These are phyloP conservation scores for Salix viminalis DNA, from an alignment of 345 rosid genomes.

Conservation along the genomic window DNA sequence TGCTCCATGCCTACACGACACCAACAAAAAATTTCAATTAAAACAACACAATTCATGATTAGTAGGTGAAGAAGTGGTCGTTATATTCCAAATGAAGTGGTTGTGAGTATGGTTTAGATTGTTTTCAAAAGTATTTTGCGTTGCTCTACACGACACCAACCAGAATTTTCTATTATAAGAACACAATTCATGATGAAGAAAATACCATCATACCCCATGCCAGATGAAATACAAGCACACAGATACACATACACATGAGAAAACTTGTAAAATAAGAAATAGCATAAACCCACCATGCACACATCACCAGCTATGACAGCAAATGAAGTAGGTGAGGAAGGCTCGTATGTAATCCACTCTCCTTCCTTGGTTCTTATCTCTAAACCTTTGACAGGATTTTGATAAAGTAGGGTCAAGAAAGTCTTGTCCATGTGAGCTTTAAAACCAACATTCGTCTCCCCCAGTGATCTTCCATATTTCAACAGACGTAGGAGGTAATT, in stretches of 20 bases:
- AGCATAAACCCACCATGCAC: conserved; percentile 39
- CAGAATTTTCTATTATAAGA: too few species aligned
- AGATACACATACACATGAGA: too few species aligned
- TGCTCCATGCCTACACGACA: conserved; percentile 67
- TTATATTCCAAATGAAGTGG: too few species aligned
- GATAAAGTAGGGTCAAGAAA: conserved; percentile 57
- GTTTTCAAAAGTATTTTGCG: too few species aligned
- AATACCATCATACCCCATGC: too few species aligned
- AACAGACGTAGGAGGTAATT: conserved; percentile 52
- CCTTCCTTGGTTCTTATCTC: conserved; percentile 42
- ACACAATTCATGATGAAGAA: not conserved
- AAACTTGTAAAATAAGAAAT: not conserved
- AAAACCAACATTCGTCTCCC: conserved; percentile 43
- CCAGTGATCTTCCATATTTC: conserved; percentile 41
- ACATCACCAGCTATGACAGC: conserved; percentile 56
- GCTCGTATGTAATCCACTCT: conserved; percentile 43
- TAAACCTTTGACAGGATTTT: conserved; percentile 52
- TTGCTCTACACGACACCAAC: too few species aligned
- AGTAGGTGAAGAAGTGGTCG: too few species aligned
- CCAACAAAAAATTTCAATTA: too few species aligned
- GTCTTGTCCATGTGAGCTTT: conserved; percentile 60
- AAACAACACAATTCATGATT: not conserved
- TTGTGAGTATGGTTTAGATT: too few species aligned
- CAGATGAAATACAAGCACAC: too few species aligned
- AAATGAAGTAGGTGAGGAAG: conserved; percentile 46